phyloP scores from a whole-genome alignment of 1,284 basidiomycete genomes.

The Leccinum solheimii region DNA sequence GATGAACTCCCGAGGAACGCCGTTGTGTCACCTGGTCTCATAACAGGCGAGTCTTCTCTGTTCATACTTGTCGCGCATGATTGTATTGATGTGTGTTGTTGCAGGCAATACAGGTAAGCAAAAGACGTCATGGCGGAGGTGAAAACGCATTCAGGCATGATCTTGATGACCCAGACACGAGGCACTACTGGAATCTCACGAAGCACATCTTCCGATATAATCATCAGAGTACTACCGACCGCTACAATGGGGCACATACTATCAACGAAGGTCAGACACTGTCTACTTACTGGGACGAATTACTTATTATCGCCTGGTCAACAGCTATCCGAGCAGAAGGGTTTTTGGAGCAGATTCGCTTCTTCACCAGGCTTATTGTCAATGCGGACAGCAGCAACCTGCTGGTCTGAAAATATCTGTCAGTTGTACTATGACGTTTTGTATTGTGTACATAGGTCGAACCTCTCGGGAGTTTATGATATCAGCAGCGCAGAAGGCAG shows the following conservation, averaged over 20 bases:
- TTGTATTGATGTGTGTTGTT: constrained; percentile 9
- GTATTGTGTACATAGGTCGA: not conserved
- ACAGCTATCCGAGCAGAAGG: constrained; percentile 36
- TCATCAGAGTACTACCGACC: constrained; percentile 35
- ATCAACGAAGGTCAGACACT: constrained; percentile 43
- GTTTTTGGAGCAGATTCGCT: constrained; percentile 39
- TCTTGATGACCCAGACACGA: constrained; percentile 41
- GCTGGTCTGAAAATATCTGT: constrained; percentile 8
- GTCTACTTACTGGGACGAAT: not conserved
- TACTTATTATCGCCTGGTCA: not conserved
- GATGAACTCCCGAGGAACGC: constrained; percentile 16
- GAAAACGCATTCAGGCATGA: constrained; percentile 23
- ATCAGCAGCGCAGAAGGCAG: not conserved
- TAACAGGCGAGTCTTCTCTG: constrained; percentile 29
- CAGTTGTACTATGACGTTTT: not conserved
- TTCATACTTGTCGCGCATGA: not conserved
- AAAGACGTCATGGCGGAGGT: constrained; percentile 19
- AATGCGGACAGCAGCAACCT: constrained; percentile 34
- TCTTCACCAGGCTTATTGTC: constrained; percentile 38
- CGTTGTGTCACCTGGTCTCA: constrained; percentile 20
- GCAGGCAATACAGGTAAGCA: constrained; percentile 37
- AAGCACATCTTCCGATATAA: constrained; percentile 53
- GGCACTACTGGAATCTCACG: constrained; percentile 47
- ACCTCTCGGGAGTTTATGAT: not conserved
- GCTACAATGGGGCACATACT: constrained; percentile 50